phyloP scores from a whole-genome alignment of 257 asterid species.

The Solanum etuberosum region DNA sequence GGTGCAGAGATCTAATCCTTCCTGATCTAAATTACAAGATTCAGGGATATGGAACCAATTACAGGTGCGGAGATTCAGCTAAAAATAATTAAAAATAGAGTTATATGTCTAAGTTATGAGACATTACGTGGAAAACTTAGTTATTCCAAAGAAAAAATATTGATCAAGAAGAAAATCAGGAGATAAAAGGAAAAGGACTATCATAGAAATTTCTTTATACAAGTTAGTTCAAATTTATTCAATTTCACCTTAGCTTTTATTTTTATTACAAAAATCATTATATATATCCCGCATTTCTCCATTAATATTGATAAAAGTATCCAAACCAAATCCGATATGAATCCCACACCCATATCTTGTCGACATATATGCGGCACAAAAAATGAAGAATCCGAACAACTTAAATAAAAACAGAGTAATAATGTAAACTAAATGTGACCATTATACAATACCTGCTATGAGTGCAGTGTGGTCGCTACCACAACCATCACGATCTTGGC shows the following conservation, averaged over 20 bases:
- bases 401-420: neutral
- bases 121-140: neutral
- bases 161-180: neutral
- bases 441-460: slow-evolving; percentile 44
- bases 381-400: neutral
- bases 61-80: neutral
- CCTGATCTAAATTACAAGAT: neutral
- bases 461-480: slow-evolving; percentile 43
- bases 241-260: no score
- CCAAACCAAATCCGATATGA: neutral
- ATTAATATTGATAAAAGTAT: neutral
- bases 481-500: slow-evolving; percentile 61
- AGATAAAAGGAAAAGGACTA: neutral
- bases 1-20: neutral
- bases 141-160: neutral
- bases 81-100: neutral
- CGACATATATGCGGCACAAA: neutral
- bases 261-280: neutral
- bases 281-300: neutral
- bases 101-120: neutral
- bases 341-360: neutral
- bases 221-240: neutral
- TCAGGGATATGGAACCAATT: neutral
- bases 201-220: neutral
- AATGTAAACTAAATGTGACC: neutral